Evolutionary conservation across 2,329 filamentous ascomycete genomes (phyloP).

Genomic region (Cryoendolithus antarcticus): DNA sequence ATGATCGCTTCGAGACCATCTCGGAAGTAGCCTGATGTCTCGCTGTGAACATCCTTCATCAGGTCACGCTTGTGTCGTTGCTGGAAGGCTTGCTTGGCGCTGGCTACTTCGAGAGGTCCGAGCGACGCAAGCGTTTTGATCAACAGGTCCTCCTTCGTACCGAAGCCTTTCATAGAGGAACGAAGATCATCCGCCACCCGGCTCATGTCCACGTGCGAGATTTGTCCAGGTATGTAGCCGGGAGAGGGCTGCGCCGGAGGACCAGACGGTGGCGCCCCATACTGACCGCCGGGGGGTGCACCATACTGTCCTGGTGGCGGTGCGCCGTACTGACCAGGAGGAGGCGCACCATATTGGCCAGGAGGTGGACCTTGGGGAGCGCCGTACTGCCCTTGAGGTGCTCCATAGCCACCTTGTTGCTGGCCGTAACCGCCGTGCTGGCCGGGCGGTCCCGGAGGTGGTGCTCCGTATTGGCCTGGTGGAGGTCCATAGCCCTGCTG

Average conservation of each 20-base stretch:
- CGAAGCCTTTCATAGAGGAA: conserved; percentile 84
- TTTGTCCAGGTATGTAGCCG: conserved; percentile 63
- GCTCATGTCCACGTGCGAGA: conserved; percentile 53
- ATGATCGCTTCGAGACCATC: conserved; percentile 62
- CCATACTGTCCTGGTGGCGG: conserved; percentile 5
- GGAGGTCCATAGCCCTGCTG: no score
- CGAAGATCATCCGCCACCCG: conserved; percentile 60
- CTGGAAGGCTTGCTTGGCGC: conserved; percentile 55
- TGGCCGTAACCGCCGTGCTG: conserved; percentile 2
- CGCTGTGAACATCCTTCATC: conserved; percentile 61
- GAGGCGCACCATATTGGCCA: no score
- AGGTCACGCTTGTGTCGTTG: conserved; percentile 55
- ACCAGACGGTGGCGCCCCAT: conserved; percentile 10
- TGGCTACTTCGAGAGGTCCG: conserved; percentile 65
- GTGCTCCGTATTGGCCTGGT: conserved; percentile 4
- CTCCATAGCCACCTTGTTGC: not conserved
- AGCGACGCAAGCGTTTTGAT: conserved; percentile 59
- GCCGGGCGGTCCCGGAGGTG: conserved; percentile 11
- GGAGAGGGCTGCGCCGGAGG: conserved; percentile 54
- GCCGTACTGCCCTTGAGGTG: not conserved
- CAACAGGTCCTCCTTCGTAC: conserved; percentile 70
- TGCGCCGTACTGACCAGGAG: not conserved
- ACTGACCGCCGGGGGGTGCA: conserved; percentile 12
- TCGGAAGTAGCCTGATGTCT: conserved; percentile 62
- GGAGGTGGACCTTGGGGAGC: no score